A percentile compares a stretch with the other conserved stretches of the same genome.
Conservation (phyloP, 2,329 filamentous ascomycete genomes). For the Phialophora verrucosa region DNA sequence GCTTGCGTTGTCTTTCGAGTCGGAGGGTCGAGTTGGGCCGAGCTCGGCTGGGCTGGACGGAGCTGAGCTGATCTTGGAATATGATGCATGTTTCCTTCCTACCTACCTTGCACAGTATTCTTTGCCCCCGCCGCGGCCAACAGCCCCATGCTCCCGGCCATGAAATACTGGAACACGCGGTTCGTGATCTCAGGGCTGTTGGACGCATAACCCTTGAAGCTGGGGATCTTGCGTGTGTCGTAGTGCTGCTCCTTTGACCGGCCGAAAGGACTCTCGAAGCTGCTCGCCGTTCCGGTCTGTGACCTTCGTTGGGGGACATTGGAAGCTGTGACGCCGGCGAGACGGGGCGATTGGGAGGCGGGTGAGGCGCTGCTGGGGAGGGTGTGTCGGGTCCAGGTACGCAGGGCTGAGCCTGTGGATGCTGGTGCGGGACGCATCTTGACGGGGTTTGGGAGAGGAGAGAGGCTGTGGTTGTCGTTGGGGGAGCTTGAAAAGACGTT, state of each 20-base stretch:
- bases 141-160: constrained; percentile 94
- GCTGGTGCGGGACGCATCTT: constrained; percentile 72
- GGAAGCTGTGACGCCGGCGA: constrained; percentile 48
- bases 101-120: constrained; percentile 94
- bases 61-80: background rate
- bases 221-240: constrained; percentile 74
- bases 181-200: constrained; percentile 71
- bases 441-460: constrained; percentile 37
- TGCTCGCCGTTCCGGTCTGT: constrained; percentile 43
- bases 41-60: too few species aligned
- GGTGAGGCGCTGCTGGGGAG: constrained; percentile 44
- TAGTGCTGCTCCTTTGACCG: constrained; percentile 41
- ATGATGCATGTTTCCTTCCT: background rate
- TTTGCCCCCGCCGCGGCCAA: constrained; percentile 93
- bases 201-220: constrained; percentile 86
- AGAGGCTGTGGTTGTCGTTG: constrained; percentile 25
- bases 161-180: constrained; percentile 95
- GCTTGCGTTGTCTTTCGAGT: background rate
- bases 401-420: constrained; percentile 72
- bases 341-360: constrained; percentile 44
- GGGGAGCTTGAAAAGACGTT: constrained; percentile 26
- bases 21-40: background rate
- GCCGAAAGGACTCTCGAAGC: constrained; percentile 62
- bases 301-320: constrained; percentile 47
- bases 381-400: constrained; percentile 57